Conservation (phyloP, 2,329 filamentous ascomycete genomes). For the Rhinocladiella similis region DNA sequence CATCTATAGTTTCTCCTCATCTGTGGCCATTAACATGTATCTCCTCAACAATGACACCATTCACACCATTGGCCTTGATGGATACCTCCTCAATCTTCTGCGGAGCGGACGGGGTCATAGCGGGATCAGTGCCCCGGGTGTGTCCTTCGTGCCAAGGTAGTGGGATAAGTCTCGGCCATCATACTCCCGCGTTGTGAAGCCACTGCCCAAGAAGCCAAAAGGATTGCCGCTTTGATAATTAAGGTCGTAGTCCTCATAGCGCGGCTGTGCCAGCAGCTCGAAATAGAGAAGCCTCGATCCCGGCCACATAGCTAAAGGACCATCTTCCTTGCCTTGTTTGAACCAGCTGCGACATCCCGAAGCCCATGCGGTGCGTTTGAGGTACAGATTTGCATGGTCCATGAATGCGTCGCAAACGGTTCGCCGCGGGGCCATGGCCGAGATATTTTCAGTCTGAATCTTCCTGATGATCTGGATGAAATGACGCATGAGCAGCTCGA, state of each 20-base stretch:
- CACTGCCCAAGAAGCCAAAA: conserved; percentile 45
- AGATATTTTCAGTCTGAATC: conserved; percentile 26
- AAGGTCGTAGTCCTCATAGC: conserved; percentile 46
- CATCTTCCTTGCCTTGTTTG: conserved; percentile 29
- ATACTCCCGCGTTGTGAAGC: conserved; percentile 44
- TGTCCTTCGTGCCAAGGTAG: conserved; percentile 37
- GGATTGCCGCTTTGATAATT: conserved; percentile 40
- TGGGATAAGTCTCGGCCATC: conserved; percentile 49
- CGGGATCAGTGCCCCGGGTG: no score
- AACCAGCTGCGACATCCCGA: conserved; percentile 17
- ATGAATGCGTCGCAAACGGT: conserved; percentile 34
- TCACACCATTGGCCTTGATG: no score
- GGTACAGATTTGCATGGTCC: conserved; percentile 41
- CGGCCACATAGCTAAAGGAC: conserved; percentile 37
- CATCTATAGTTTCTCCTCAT: no score
- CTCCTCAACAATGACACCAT: no score
- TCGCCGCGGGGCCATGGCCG: conserved; percentile 18
- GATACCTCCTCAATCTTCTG: no score
- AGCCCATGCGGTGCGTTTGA: conserved; percentile 31
- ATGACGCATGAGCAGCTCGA: conserved; percentile 26
- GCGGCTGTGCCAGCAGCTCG: conserved; percentile 36
- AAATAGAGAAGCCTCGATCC: conserved; percentile 41
- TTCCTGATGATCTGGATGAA: conserved; percentile 29
- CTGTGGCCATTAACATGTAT: no score
- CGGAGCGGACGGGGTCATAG: no score